These are phyloP conservation scores for Neocallimastix lanati DNA, from an alignment of 192 early-diverging fungal genomes.

Conservation along the genomic window DNA sequence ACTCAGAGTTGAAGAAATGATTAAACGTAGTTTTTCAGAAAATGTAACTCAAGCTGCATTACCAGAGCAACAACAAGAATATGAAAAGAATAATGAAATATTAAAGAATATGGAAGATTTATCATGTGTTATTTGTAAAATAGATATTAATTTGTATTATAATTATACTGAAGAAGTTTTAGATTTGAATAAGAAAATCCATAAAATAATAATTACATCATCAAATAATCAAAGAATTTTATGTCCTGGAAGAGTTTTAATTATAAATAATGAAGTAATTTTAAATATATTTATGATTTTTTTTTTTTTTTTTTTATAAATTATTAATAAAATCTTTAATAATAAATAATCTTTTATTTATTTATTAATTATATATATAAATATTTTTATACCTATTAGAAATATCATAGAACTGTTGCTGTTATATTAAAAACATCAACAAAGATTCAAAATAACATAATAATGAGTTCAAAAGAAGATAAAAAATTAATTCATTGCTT, in stretches of 20 bases:
- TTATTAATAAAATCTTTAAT: too few relatives aligned
- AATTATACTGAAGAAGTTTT: neutral
- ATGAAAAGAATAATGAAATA: constrained; percentile 28
- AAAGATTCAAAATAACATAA: neutral
- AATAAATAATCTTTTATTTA: too few relatives aligned
- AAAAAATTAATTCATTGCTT: neutral
- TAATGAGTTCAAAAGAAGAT: neutral
- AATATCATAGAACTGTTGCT: neutral
- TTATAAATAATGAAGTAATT: neutral
- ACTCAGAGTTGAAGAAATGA: constrained; percentile 93
- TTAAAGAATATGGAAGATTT: neutral
- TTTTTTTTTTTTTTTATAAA: too few relatives aligned
- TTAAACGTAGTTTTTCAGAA: constrained; percentile 92
- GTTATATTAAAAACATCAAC: neutral
- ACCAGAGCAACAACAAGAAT: constrained; percentile 57
- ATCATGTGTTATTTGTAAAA: neutral
- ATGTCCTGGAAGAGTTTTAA: neutral
- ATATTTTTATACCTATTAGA: neutral
- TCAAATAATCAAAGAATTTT: neutral
- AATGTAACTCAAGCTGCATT: constrained; percentile 66
- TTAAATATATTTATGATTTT: too few relatives aligned
- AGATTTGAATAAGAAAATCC: neutral
- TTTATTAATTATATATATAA: too few relatives aligned
- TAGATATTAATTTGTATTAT: neutral
- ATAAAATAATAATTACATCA: neutral